A percentile compares a stretch with the other conserved stretches of the same genome.
Evolutionary conservation across 2,329 filamentous ascomycete genomes (phyloP).

Genomic region (Cladophialophora psammophila): DNA sequence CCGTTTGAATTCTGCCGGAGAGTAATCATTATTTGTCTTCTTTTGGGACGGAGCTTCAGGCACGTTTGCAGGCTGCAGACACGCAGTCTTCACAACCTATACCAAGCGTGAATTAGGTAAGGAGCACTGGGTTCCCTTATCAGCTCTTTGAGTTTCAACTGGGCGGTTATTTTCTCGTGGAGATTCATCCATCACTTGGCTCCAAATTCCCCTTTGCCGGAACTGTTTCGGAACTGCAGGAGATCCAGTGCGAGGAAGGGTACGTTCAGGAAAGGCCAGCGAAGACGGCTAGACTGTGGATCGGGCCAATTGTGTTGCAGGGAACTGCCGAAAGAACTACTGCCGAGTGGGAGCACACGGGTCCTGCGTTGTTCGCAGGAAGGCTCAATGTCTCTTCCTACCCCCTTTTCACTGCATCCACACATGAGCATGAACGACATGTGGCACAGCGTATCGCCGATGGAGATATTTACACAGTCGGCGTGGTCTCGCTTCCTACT

Average conservation of each 20-base stretch:
- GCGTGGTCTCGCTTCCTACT: neutral
- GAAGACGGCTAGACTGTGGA: neutral
- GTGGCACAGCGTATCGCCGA: constrained; percentile 11
- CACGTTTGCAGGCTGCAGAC: neutral
- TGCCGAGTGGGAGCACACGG: neutral
- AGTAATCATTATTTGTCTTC: neutral
- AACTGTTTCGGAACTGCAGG: neutral
- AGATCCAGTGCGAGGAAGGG: neutral
- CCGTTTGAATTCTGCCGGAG: neutral
- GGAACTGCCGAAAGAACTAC: neutral
- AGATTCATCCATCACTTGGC: neutral
- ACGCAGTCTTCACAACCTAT: neutral
- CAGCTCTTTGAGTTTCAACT: neutral
- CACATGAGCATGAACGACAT: constrained; percentile 11
- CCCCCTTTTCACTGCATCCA: constrained; percentile 14
- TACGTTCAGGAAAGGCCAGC: neutral
- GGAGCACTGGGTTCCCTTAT: neutral
- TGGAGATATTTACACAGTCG: neutral
- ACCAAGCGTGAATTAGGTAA: neutral
- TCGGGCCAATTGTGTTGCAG: neutral
- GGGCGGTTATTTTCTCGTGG: neutral
- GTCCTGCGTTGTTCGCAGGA: neutral
- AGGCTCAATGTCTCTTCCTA: neutral
- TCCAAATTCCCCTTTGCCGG: neutral
- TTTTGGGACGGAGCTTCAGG: neutral